A percentile compares a stretch with the other conserved stretches of the same genome.
Evolutionary conservation across 306 rosid species (phyloP).

Genomic region (Boehmeria nivea): DNA sequence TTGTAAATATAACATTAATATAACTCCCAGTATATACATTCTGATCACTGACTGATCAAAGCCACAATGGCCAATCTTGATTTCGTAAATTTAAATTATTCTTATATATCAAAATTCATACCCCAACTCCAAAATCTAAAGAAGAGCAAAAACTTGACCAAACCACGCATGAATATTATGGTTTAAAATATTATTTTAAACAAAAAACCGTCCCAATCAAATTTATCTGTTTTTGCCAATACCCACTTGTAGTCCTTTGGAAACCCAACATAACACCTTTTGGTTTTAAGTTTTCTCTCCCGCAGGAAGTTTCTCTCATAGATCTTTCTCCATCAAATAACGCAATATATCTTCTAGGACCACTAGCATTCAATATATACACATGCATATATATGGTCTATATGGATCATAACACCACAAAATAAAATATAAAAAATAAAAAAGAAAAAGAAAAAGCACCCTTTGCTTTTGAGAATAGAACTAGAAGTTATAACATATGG

Average conservation of each 20-base stretch:
- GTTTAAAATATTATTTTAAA: too few relatives aligned
- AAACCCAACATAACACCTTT: neutral
- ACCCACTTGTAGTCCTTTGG: neutral
- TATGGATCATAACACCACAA: neutral
- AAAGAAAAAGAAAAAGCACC: neutral
- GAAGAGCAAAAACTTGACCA: neutral
- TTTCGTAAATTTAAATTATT: too few relatives aligned
- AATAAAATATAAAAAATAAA: neutral
- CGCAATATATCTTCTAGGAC: conserved; percentile 4
- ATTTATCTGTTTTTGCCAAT: neutral
- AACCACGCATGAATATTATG: neutral
- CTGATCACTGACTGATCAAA: too few relatives aligned
- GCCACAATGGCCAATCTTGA: too few relatives aligned
- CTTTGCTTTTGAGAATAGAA: conserved; percentile 2
- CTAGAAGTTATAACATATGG: neutral
- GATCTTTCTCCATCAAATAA: conserved; percentile 9
- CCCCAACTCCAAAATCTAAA: neutral
- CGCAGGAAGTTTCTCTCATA: conserved; percentile 20
- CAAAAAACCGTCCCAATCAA: neutral
- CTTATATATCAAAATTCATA: too few relatives aligned
- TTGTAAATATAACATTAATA: too few relatives aligned
- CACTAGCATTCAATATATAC: conserved; percentile 7
- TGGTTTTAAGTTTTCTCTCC: conserved; percentile 1
- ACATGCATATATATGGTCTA: neutral
- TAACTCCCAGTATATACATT: too few relatives aligned